Base-by-base conservation (phyloP, 2,329 filamentous ascomycete genomes). In the Aspergillus aculeatus region DNA sequence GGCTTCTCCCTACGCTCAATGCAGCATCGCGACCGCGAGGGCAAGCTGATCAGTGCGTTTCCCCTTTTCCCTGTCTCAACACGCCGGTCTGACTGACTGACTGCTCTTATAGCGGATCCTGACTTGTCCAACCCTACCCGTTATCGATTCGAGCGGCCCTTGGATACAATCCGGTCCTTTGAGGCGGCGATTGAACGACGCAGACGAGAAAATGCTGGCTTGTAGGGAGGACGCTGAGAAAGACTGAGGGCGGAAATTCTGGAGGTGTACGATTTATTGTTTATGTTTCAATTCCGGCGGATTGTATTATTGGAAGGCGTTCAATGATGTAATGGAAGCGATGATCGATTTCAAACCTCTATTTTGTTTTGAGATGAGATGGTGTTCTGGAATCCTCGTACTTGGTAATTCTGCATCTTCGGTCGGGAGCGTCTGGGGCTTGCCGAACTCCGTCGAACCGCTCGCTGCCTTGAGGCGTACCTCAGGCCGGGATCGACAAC, bases 91-190 rank as follows among this genome's bases (percentile, higher is more conserved):
- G 54, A 71, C 59, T 14, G 5, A 32, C n/a, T 16, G 23, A 51
- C 12, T 29, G 7, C 26, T 29, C 21, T 23, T 12, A 2, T 70
- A 96, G 93, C 85, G 69, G 93, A 97, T 57, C 93, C 93, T 21
- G 93, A 97, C 77, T 84, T 86, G 64, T 96, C 92, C 47, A 97
- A 97, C 72, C 93, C 93, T 14, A 96, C 93, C 14, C 86, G 93
- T 66, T 89, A 85, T 69, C 87, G 92, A 70, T 89, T 91, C 84
- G 93, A 97, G 78, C 88, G 93, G 59, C 93, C 93, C 23, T 82
- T 97, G 50, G 93, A 96, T 70, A 97, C 93, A 1, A 96, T 97
- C 69, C 86, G 91, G 70, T 89, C 89, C 56, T 96, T 96, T 64
- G 91, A 97, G 75, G 90, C 89, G 41, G 91, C 91, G 56, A 96